These are phyloP conservation scores for Heimioporus sp. DNA, from an alignment of 768 basidiomycete genomes.

Conservation along the genomic window DNA sequence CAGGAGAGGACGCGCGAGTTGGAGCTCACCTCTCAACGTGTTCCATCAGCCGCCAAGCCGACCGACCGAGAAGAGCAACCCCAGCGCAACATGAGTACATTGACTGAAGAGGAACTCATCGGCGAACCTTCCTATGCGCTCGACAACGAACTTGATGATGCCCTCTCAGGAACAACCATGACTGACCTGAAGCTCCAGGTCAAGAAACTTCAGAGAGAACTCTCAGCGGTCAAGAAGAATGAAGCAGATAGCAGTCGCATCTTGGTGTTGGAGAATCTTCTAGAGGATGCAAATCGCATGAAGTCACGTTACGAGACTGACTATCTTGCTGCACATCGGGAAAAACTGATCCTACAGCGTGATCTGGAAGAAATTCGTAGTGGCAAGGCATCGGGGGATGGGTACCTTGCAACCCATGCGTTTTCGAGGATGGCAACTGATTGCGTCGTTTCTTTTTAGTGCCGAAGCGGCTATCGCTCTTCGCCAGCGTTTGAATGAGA, in stretches of 20 bases:
- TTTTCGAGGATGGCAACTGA: constrained; percentile 1
- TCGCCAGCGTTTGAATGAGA: constrained; percentile 84
- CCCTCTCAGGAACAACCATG: constrained; percentile 79
- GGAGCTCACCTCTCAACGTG: constrained; percentile 63
- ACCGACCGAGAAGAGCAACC: constrained; percentile 16
- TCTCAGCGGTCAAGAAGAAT: constrained; percentile 70
- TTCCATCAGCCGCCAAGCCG: constrained; percentile 32
- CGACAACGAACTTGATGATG: constrained; percentile 85
- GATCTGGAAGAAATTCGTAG: constrained; percentile 87
- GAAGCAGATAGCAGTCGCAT: constrained; percentile 75
- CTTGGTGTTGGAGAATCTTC: constrained; percentile 84
- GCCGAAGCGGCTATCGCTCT: constrained; percentile 87
- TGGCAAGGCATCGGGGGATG: constrained; percentile 81
- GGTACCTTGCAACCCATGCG: constrained; percentile 43
- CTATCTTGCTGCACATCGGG: constrained; percentile 80
- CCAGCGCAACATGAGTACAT: constrained; percentile 22
- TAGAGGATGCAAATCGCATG: constrained; percentile 90
- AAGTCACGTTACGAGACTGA: constrained; percentile 88
- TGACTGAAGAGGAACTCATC: constrained; percentile 48
- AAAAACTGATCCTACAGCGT: constrained; percentile 74
- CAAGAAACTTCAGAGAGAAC: constrained; percentile 75
- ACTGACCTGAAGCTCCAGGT: constrained; percentile 91
- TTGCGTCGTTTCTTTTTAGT: constrained; percentile 36
- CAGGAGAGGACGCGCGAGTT: constrained; percentile 90
- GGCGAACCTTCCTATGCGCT: constrained; percentile 59